Base-by-base conservation (phyloP, 2,329 filamentous ascomycete species). In the Colletotrichum sp. region DNA sequence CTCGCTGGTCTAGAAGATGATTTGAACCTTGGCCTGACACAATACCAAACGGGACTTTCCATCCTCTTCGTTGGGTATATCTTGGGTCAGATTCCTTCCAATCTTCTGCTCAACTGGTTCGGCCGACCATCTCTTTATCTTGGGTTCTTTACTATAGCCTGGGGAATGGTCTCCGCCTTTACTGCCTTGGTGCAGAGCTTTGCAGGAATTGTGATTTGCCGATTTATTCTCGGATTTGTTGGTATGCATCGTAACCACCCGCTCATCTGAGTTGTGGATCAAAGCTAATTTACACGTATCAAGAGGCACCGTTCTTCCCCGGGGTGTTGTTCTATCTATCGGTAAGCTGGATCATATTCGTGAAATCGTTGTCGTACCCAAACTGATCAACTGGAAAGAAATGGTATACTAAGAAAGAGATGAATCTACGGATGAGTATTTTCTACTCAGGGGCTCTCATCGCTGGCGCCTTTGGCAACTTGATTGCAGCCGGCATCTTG, bases 251-350 rank as follows among this genome's bases (percentile, higher is more conserved):
- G 28, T 58, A 67, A 36, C 6, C 5, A 10, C 16, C 18, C 8
- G 30, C 39, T 60, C 30, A 0, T 13, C 43, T 8, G n/a, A 48
- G n/a, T 52, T 8, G 10, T 52, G n/a, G n/a, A 25, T 52, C 18
- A 15, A 16, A 13, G 13, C 36, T 27, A 28, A 30, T 22, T 48
- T 8, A 22, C 18, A n/a, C 16, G 7, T 13, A 8, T 8, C 1
- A 15, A 71, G 74, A 89, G 79, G 88, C 88, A 1, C 86, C 87
- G 3, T 89, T 88, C 79, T 85, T 88, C 48, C 87, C 88, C 1
- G 88, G 88, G n/a, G 86, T 70, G 6, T 18, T 88, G 6, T 86
- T 88, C 70, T 84, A 88, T 28, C 82, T 89, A 6, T 86, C 85
- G 27, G 30, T 65, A 34, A 55, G 65, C n/a, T 34, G 15, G 13